Percentiles rank a stretch among this genome's conserved stretches.
phyloP scores from a whole-genome alignment of 495 filamentous ascomycete genomes.

The Wilcoxina mikolae region DNA sequence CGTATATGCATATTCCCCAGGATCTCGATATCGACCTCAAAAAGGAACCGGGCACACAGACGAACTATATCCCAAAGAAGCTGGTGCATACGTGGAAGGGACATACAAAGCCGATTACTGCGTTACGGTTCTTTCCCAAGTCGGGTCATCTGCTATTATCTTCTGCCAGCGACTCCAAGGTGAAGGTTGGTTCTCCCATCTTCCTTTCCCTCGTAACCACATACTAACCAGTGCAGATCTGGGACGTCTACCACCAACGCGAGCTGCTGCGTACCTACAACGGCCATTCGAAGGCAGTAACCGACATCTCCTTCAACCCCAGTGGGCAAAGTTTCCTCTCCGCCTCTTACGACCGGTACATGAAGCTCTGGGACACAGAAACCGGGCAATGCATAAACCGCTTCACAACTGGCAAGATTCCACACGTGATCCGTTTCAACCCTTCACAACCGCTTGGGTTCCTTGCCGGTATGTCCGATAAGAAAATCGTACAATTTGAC shows the following conservation, averaged over 20 bases:
- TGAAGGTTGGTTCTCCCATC: slow-evolving; percentile 39
- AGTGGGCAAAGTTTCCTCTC: slow-evolving; percentile 77
- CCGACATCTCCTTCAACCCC: slow-evolving; percentile 75
- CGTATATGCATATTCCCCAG: slow-evolving; percentile 92
- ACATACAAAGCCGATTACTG: slow-evolving; percentile 62
- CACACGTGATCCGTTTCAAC: slow-evolving; percentile 89
- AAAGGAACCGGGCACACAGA: slow-evolving; percentile 61
- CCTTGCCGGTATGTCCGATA: slow-evolving; percentile 90
- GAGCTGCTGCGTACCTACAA: slow-evolving; percentile 79
- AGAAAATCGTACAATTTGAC: slow-evolving; percentile 97
- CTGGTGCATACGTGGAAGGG: slow-evolving; percentile 82
- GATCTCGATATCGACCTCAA: slow-evolving; percentile 79
- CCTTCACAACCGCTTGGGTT: slow-evolving; percentile 71
- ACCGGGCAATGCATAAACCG: slow-evolving; percentile 72
- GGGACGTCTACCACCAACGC: slow-evolving; percentile 78
- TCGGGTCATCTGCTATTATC: slow-evolving; percentile 81
- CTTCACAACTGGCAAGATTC: slow-evolving; percentile 84
- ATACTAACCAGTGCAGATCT: slow-evolving; percentile 39
- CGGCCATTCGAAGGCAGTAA: slow-evolving; percentile 79
- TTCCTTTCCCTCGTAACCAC: background rate
- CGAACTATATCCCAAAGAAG: slow-evolving; percentile 91
- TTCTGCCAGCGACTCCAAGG: slow-evolving; percentile 67
- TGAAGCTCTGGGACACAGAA: slow-evolving; percentile 97
- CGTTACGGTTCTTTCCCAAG: slow-evolving; percentile 70
- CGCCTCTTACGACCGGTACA: slow-evolving; percentile 82